Conservation (phyloP, 345 rosid species). For the Brassica carinata region DNA sequence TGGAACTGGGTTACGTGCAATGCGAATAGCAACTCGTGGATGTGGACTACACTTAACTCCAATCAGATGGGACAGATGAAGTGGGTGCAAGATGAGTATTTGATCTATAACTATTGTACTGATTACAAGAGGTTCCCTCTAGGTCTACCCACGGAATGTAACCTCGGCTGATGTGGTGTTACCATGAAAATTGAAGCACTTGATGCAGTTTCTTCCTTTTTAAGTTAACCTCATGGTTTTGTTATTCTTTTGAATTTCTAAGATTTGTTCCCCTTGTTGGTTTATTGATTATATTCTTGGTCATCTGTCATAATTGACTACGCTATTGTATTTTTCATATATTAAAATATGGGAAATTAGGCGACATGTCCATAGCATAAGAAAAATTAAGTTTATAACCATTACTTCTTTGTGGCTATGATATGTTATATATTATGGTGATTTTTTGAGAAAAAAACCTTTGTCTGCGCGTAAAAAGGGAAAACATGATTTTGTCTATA, state of each 20-base stretch:
- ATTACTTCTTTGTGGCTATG: no score
- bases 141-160: constrained; percentile 53
- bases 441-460: no score
- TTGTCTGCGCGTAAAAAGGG: no score
- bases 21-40: constrained; percentile 42
- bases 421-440: no score
- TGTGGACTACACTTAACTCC: constrained; percentile 45
- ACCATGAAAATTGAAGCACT: not conserved
- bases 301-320: not conserved
- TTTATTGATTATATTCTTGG: not conserved
- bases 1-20: constrained; percentile 48
- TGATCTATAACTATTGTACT: constrained; percentile 57
- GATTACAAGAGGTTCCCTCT: constrained; percentile 52
- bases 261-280: not conserved
- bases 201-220: not conserved
- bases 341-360: not conserved
- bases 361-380: no score
- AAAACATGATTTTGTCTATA: no score
- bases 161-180: constrained; percentile 21
- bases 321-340: not conserved
- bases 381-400: no score
- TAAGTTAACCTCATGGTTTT: not conserved
- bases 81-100: constrained; percentile 56
- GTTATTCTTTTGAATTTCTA: constrained; percentile 10
- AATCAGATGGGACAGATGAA: constrained; percentile 41